Percentiles rank a stretch among this genome's conserved stretches.
phyloP scores from a whole-genome alignment of 208 protist genomes.

The Tritrichomonas musculus region DNA sequence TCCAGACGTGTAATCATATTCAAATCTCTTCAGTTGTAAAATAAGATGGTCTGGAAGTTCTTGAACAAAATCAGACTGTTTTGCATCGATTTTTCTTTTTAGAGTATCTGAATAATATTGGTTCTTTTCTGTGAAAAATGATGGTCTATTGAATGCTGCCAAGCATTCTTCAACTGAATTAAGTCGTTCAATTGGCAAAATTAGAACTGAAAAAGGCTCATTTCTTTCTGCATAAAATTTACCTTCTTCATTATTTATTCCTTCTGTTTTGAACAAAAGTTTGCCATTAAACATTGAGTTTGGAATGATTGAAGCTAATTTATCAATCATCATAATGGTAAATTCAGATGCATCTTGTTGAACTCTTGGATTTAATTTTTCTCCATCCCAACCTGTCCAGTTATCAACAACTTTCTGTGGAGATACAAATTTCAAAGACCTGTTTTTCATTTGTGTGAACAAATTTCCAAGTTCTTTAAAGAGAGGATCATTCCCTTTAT shows the following conservation, averaged over 20 bases:
- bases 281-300: too few relatives aligned
- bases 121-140: neutral
- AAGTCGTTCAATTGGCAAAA: neutral
- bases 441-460: neutral
- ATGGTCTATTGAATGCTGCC: neutral
- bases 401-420: neutral
- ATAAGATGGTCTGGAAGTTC: neutral
- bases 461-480: neutral
- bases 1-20: neutral
- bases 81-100: neutral
- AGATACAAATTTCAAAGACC: neutral
- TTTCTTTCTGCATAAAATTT: neutral
- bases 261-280: too few relatives aligned
- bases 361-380: neutral
- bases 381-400: slow-evolving; percentile 22
- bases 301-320: too few relatives aligned
- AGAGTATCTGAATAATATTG: neutral
- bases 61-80: too few relatives aligned
- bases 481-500: neutral
- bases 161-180: neutral
- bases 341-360: slow-evolving; percentile 25
- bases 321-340: neutral
- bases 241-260: too few relatives aligned
- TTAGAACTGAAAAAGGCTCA: neutral
- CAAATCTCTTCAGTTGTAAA: neutral